These are phyloP conservation scores for Candida argentea DNA, from an alignment of 805 yeast genomes.

Conservation along the genomic window DNA sequence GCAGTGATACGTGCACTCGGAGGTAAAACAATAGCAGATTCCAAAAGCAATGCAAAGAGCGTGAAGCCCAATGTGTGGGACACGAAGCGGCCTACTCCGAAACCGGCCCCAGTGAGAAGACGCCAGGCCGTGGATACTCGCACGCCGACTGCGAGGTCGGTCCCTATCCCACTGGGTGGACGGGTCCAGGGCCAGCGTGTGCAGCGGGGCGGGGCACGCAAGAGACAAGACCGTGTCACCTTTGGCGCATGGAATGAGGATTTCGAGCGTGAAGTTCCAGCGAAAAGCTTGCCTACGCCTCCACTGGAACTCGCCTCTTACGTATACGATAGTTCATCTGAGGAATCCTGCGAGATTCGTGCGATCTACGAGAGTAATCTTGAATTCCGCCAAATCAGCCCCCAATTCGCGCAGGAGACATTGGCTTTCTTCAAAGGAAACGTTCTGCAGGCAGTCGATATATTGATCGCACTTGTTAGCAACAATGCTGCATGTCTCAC, in stretches of 20 bases:
- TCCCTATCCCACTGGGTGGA: not conserved
- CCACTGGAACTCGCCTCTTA: conserved; percentile 5
- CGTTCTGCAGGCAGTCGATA: conserved; percentile 22
- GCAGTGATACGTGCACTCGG: conserved; percentile 24
- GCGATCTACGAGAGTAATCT: conserved; percentile 22
- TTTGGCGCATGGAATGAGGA: not conserved
- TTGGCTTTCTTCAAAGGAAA: conserved; percentile 38
- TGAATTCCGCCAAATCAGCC: conserved; percentile 23
- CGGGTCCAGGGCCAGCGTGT: not conserved
- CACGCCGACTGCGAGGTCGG: too few relatives aligned
- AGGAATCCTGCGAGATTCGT: conserved; percentile 23
- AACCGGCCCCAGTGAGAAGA: not conserved
- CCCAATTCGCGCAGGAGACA: conserved; percentile 28
- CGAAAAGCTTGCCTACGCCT: too few relatives aligned
- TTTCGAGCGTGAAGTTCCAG: too few relatives aligned
- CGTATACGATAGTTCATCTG: conserved; percentile 9
- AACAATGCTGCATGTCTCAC: conserved; percentile 17
- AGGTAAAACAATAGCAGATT: too few relatives aligned
- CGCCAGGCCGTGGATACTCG: not conserved
- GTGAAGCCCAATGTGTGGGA: conserved; percentile 1
- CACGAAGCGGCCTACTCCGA: too few relatives aligned
- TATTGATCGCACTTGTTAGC: conserved; percentile 25
- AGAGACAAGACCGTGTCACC: not conserved
- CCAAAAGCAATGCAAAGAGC: conserved; percentile 4
- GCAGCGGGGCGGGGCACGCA: conserved; percentile 14